Conservation (phyloP, 306 rosid species). For the Gastrolobium bilobum region DNA sequence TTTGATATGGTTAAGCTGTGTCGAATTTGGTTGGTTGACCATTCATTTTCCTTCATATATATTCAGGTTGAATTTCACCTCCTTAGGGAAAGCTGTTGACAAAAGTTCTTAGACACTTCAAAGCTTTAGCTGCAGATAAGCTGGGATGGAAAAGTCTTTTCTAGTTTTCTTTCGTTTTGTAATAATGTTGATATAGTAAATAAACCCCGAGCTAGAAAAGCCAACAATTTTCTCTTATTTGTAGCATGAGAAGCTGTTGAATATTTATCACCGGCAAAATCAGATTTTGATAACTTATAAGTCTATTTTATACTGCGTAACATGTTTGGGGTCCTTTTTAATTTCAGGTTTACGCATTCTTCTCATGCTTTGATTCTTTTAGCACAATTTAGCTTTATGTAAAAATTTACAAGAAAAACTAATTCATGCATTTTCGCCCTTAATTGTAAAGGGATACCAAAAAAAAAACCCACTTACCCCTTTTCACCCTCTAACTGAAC, state of each 20-base stretch:
- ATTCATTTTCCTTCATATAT: constrained; percentile 27
- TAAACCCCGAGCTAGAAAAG: constrained; percentile 33
- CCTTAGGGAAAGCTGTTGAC: constrained; percentile 74
- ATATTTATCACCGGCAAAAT: not conserved
- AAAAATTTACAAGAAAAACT: not conserved
- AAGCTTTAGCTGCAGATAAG: constrained; percentile 30
- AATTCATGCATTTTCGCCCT: not conserved
- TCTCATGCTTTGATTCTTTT: not conserved
- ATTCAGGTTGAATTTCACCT: constrained; percentile 82
- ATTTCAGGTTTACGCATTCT: not conserved
- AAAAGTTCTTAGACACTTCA: constrained; percentile 60
- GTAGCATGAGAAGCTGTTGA: constrained; percentile 39
- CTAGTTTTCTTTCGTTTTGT: constrained; percentile 42
- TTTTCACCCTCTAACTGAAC: no score
- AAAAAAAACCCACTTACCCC: no score
- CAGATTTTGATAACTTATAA: constrained; percentile 1
- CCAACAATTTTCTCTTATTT: constrained; percentile 31
- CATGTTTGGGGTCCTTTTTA: no score
- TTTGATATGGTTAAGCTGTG: constrained; percentile 12
- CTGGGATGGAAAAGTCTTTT: constrained; percentile 26
- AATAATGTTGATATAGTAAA: constrained; percentile 32
- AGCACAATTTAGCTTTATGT: not conserved
- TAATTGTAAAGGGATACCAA: not conserved
- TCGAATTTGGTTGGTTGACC: constrained; percentile 14
- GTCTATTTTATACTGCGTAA: not conserved